Percentiles rank a stretch among this genome's conserved stretches.
Conservation (phyloP, 805 yeast genomes). For the Starmerella stellata region DNA sequence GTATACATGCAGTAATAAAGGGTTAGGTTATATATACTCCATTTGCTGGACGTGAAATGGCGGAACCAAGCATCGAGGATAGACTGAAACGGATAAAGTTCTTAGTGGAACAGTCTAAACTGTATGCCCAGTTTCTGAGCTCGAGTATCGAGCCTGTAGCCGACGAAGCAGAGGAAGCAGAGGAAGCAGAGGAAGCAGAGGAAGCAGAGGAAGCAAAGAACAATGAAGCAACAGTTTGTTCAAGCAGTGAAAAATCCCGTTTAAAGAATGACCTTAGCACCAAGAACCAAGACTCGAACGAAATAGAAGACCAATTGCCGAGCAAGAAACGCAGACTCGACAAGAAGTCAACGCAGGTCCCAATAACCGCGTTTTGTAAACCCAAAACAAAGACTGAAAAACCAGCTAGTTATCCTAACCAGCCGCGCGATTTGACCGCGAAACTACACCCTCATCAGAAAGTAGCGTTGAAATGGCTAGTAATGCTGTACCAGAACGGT, state of each 20-base stretch:
- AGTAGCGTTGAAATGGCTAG: slow-evolving; percentile 81
- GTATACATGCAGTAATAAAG: too few relatives aligned
- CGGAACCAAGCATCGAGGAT: slow-evolving; percentile 24
- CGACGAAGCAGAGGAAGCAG: too few relatives aligned
- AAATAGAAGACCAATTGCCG: neutral
- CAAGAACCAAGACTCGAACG: neutral
- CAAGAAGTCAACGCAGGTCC: slow-evolving; percentile 1
- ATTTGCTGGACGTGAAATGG: slow-evolving; percentile 2
- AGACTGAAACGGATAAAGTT: slow-evolving; percentile 52
- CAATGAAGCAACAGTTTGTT: neutral
- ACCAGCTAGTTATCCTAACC: slow-evolving; percentile 9
- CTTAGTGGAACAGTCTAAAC: slow-evolving; percentile 70
- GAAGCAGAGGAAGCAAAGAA: slow-evolving; percentile 5
- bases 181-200: slow-evolving; percentile 19
- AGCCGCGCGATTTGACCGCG: slow-evolving; percentile 43
- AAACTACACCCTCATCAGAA: slow-evolving; percentile 65
- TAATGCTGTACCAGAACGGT: slow-evolving; percentile 79
- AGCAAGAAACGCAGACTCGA: neutral
- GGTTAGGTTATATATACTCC: too few relatives aligned
- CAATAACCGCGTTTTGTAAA: slow-evolving; percentile 3
- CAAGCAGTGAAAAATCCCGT: neutral
- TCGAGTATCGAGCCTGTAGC: slow-evolving; percentile 37
- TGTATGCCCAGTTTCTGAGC: slow-evolving; percentile 71
- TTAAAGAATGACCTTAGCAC: neutral
- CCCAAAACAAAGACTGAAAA: slow-evolving; percentile 14